Conservation (phyloP, 2,329 filamentous ascomycete genomes). For the Aspergillus sp. region DNA sequence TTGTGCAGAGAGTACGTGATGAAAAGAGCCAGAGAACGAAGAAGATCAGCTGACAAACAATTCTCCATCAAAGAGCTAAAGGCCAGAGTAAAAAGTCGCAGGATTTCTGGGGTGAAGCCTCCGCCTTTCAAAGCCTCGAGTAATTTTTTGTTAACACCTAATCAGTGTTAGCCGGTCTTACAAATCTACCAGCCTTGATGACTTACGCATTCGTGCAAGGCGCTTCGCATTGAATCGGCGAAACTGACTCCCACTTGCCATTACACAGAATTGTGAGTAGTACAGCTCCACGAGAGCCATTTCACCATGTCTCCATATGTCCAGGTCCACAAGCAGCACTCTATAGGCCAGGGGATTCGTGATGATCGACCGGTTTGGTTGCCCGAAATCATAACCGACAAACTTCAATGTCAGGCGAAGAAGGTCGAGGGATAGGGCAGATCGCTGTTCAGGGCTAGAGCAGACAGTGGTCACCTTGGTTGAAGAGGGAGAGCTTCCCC, state of each 20-base stretch:
- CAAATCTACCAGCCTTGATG: background rate
- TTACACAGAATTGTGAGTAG: conserved; percentile 87
- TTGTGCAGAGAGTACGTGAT: conserved; percentile 90
- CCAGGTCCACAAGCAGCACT: conserved; percentile 86
- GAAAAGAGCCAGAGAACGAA: conserved; percentile 85
- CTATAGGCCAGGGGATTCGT: conserved; percentile 95
- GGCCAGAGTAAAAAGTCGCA: conserved; percentile 76
- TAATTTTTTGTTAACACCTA: conserved; percentile 86
- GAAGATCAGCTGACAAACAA: conserved; percentile 80
- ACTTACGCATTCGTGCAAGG: conserved; percentile 85
- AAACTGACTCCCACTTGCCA: conserved; percentile 87
- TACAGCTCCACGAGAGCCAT: conserved; percentile 81
- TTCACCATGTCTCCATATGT: conserved; percentile 85
- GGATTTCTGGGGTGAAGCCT: conserved; percentile 70
- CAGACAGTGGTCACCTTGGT: conserved; percentile 49
- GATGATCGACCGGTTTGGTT: conserved; percentile 86
- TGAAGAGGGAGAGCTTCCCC: conserved; percentile 36
- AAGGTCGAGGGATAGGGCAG: conserved; percentile 61
- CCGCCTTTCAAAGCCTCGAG: conserved; percentile 91
- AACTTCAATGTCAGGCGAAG: conserved; percentile 81
- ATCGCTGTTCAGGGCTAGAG: conserved; percentile 51
- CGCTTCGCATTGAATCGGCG: conserved; percentile 90
- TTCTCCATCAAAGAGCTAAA: conserved; percentile 79
- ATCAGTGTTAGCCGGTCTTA: conserved; percentile 24
- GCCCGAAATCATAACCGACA: conserved; percentile 81